These are phyloP conservation scores for Picea glauca DNA, from an alignment of 75 land plant species.

Conservation along the genomic window DNA sequence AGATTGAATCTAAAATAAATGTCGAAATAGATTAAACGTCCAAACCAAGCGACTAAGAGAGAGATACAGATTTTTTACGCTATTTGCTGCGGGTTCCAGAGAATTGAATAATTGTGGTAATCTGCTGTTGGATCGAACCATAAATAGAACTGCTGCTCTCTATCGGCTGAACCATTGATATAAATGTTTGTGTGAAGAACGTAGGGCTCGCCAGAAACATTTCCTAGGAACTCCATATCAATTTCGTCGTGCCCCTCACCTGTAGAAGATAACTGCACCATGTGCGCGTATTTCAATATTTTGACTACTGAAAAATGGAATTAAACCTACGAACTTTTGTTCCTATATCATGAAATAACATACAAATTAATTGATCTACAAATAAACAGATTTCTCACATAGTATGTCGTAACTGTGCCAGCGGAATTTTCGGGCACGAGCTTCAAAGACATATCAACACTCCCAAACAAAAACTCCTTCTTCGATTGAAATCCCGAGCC, in stretches of 20 bases:
- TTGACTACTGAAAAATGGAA: too few species aligned
- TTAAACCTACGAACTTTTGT: too few species aligned
- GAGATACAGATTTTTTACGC: too few species aligned
- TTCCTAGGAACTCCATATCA: background rate
- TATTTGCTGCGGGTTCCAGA: background rate
- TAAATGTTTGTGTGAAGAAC: background rate
- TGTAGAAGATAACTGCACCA: too few species aligned
- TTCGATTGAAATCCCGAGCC: constrained; percentile 33
- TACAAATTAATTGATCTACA: too few species aligned
- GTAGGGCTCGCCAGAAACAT: background rate
- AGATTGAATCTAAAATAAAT: too few species aligned
- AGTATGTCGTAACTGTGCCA: constrained; percentile 35
- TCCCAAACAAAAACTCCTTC: constrained; percentile 34
- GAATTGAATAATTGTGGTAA: background rate
- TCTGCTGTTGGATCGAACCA: background rate
- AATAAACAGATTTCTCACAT: constrained; percentile 14
- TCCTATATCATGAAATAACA: too few species aligned
- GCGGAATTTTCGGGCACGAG: constrained; percentile 41
- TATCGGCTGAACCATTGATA: background rate
- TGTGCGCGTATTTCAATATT: too few species aligned
- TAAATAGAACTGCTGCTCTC: background rate
- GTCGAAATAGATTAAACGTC: too few species aligned
- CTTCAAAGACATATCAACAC: constrained; percentile 42
- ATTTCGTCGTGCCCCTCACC: background rate
- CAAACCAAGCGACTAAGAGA: too few species aligned